These are phyloP conservation scores for Penicillium canescens DNA, from an alignment of 495 filamentous ascomycete species.

Conservation along the genomic window DNA sequence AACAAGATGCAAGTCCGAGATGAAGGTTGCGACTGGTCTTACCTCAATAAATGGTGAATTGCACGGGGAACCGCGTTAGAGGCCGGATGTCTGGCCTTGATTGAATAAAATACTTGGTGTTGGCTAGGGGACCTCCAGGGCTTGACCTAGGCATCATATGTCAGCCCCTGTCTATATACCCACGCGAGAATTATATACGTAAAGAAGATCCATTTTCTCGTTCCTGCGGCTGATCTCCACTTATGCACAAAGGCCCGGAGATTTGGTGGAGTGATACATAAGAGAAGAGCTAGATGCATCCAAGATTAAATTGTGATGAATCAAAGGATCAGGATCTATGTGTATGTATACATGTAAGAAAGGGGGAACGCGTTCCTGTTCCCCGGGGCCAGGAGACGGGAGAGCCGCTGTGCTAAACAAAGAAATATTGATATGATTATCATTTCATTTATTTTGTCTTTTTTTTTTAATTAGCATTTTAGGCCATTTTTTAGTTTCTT, in stretches of 20 bases:
- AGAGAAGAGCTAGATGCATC: constrained; percentile 15
- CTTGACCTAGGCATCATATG: constrained; percentile 30
- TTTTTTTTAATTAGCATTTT: constrained; percentile 10
- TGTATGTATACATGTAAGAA: constrained; percentile 26
- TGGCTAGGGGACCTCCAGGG: constrained; percentile 10
- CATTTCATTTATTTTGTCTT: constrained; percentile 12
- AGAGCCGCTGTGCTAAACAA: constrained; percentile 37
- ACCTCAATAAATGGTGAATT: constrained; percentile 5
- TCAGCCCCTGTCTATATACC: constrained; percentile 18
- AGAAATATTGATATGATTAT: constrained; percentile 16
- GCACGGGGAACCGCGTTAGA: constrained; percentile 16
- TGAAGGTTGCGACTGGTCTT: constrained; percentile 9
- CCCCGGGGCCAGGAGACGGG: constrained; percentile 35
- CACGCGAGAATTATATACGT: constrained; percentile 21
- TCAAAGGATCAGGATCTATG: constrained; percentile 9
- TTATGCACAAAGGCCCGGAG: constrained; percentile 22
- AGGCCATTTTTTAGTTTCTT: constrained; percentile 2
- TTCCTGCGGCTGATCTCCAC: constrained; percentile 34
- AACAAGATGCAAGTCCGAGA: constrained; percentile 14
- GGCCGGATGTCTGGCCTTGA: constrained; percentile 23
- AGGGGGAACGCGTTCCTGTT: constrained; percentile 31
- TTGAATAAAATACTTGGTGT: constrained; percentile 5
- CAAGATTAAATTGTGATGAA: constrained; percentile 19
- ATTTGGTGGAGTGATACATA: constrained; percentile 26
- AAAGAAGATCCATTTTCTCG: constrained; percentile 29